Evolutionary conservation across 805 yeast genomes (phyloP).

Genomic region (Zygoascus biomembranicola): DNA sequence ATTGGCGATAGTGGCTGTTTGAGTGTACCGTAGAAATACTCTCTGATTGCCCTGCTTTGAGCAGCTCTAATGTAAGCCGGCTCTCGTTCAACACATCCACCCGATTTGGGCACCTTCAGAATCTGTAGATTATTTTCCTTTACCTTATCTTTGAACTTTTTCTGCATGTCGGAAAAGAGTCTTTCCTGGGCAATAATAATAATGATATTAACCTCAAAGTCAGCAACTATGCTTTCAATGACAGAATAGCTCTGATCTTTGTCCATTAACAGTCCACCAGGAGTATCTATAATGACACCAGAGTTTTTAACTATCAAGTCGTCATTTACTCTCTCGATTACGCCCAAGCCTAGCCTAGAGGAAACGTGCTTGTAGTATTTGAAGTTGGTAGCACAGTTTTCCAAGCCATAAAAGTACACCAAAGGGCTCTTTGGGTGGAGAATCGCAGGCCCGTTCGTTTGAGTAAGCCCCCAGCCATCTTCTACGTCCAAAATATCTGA

Average conservation of each 20-base stretch:
- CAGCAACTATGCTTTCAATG: slow-evolving; percentile 49
- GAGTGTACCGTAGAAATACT: slow-evolving; percentile 79
- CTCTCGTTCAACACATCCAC: slow-evolving; percentile 71
- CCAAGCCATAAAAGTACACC: slow-evolving; percentile 74
- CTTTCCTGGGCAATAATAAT: slow-evolving; percentile 74
- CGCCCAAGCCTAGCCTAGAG: slow-evolving; percentile 42
- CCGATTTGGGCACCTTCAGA: slow-evolving; percentile 59
- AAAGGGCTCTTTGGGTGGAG: slow-evolving; percentile 79
- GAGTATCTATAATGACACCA: slow-evolving; percentile 70
- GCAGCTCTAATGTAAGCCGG: slow-evolving; percentile 57
- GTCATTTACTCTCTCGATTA: slow-evolving; percentile 38
- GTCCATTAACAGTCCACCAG: slow-evolving; percentile 32
- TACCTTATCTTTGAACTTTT: slow-evolving; percentile 27
- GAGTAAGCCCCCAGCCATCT: slow-evolving; percentile 69
- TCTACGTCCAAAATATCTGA: slow-evolving; percentile 69
- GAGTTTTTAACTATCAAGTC: slow-evolving; percentile 38
- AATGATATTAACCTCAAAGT: slow-evolving; percentile 50
- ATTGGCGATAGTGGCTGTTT: slow-evolving; percentile 69
- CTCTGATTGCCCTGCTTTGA: slow-evolving; percentile 72
- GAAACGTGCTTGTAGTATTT: slow-evolving; percentile 45
- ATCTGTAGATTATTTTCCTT: slow-evolving; percentile 28
- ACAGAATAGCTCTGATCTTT: slow-evolving; percentile 29
- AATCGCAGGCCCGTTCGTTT: slow-evolving; percentile 41
- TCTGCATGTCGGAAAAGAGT: slow-evolving; percentile 52
- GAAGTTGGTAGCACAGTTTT: slow-evolving; percentile 47